Evolutionary conservation across 495 filamentous ascomycete species (phyloP).

Genomic region (Neurospora pannonica): DNA sequence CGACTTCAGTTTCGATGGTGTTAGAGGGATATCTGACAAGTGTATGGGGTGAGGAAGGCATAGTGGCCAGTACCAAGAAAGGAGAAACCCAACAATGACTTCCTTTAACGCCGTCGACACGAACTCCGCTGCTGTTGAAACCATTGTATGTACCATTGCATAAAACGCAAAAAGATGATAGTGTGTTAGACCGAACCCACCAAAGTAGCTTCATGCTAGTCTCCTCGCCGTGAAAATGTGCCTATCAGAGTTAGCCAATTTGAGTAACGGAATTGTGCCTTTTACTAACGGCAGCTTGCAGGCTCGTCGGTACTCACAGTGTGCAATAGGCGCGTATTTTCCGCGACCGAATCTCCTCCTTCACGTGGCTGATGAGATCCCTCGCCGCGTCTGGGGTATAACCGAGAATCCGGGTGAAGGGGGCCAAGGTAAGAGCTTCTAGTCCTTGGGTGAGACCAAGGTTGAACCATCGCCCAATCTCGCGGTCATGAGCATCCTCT

Average conservation of each 20-base stretch:
- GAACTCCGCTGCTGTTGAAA: neutral
- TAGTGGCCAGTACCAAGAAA: neutral
- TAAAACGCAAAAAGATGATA: neutral
- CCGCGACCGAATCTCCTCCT: slow-evolving; percentile 58
- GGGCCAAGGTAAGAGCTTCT: slow-evolving; percentile 62
- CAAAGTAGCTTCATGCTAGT: slow-evolving; percentile 7
- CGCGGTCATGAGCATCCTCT: slow-evolving; percentile 53
- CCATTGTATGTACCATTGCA: neutral
- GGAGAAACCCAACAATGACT: neutral
- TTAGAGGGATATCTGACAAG: neutral
- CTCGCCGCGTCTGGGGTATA: slow-evolving; percentile 60
- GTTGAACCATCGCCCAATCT: slow-evolving; percentile 80
- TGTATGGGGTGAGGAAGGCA: neutral
- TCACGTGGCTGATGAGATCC: slow-evolving; percentile 52
- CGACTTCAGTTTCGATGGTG: neutral
- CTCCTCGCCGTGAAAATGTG: slow-evolving; percentile 23
- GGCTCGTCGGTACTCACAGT: slow-evolving; percentile 44
- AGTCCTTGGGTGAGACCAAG: slow-evolving; percentile 63
- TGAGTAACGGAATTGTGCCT: neutral
- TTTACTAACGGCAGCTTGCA: slow-evolving; percentile 11
- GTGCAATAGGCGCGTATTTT: slow-evolving; percentile 58
- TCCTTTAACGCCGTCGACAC: neutral
- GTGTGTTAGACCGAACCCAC: neutral
- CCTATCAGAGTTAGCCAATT: slow-evolving; percentile 10
- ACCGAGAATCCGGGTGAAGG: slow-evolving; percentile 56